Evolutionary conservation across 2,329 filamentous ascomycete species (phyloP).

Genomic region (Aspergillus hiratsukae): DNA sequence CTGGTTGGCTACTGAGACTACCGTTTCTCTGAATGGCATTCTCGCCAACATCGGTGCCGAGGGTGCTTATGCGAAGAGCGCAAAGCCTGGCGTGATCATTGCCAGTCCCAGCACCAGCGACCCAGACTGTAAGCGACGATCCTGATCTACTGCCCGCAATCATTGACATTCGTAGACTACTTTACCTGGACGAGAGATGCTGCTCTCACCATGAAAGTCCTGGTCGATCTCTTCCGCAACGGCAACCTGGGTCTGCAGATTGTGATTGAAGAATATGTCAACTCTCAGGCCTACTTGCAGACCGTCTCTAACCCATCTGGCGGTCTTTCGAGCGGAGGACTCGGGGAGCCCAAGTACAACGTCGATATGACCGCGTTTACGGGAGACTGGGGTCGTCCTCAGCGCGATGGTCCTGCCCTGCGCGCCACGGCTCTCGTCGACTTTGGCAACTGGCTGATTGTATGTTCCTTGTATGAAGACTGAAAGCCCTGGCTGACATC

Average conservation of each 20-base stretch:
- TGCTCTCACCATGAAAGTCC: slow-evolving; percentile 63
- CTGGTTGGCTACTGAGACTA: slow-evolving; percentile 37
- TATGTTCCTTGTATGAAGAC: slow-evolving; percentile 6
- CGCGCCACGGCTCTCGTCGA: slow-evolving; percentile 68
- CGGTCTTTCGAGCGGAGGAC: slow-evolving; percentile 43
- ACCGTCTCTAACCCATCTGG: slow-evolving; percentile 67
- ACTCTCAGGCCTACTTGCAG: slow-evolving; percentile 63
- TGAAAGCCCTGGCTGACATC: not conserved
- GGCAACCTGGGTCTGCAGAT: slow-evolving; percentile 57
- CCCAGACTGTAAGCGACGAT: slow-evolving; percentile 48
- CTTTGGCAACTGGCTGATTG: slow-evolving; percentile 68
- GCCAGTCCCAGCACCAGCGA: slow-evolving; percentile 52
- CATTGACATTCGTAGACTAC: slow-evolving; percentile 52
- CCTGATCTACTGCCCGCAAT: not conserved
- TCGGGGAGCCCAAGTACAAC: slow-evolving; percentile 72
- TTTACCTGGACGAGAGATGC: slow-evolving; percentile 77
- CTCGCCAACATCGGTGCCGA: slow-evolving; percentile 53
- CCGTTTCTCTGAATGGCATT: slow-evolving; percentile 48
- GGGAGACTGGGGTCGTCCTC: slow-evolving; percentile 68
- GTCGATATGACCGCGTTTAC: slow-evolving; percentile 60
- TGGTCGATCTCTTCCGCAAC: slow-evolving; percentile 62
- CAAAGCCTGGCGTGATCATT: slow-evolving; percentile 49
- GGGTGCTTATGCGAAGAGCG: slow-evolving; percentile 47
- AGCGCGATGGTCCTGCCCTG: slow-evolving; percentile 73
- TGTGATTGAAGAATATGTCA: slow-evolving; percentile 64